Evolutionary conservation across 1,284 basidiomycete genomes (phyloP).

Genomic region (Neonothopanus nambi): DNA sequence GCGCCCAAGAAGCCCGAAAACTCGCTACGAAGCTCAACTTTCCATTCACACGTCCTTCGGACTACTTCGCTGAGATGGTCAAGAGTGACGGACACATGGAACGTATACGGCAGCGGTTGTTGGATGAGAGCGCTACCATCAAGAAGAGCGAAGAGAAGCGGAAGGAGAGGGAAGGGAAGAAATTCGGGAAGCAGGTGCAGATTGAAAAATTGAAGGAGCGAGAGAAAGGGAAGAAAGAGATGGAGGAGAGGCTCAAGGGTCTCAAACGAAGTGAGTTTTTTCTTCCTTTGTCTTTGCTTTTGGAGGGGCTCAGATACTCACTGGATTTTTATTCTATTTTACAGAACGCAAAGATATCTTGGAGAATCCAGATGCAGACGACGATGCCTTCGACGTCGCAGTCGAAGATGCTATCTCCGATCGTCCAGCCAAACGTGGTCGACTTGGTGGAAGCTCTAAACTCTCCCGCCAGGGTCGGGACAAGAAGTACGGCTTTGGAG

Average conservation of each 20-base stretch:
- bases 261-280: conserved; percentile 81
- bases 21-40: conserved; percentile 76
- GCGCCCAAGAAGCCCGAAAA: conserved; percentile 73
- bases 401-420: conserved; percentile 84
- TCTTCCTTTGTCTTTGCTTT: background rate
- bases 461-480: conserved; percentile 72
- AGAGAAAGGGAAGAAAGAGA: conserved; percentile 75
- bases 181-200: conserved; percentile 97
- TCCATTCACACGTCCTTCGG: conserved; percentile 89
- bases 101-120: conserved; percentile 85
- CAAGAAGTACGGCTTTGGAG: conserved; percentile 80
- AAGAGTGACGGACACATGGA: conserved; percentile 99
- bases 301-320: conserved; percentile 4
- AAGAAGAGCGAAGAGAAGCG: conserved; percentile 92
- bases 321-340: background rate
- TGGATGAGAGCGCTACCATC: conserved; percentile 88
- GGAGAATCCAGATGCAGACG: conserved; percentile 67
- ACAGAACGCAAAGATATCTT: conserved; percentile 83
- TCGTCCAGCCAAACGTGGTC: conserved; percentile 64
- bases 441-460: conserved; percentile 37
- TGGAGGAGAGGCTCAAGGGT: conserved; percentile 81
- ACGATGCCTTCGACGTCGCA: conserved; percentile 81
- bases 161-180: conserved; percentile 93
- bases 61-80: conserved; percentile 99
- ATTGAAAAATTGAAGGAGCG: conserved; percentile 82